Percentiles rank a stretch among this genome's conserved stretches.
These are phyloP conservation scores for Leccinum fibrillosum DNA, from an alignment of 768 basidiomycete species.

Conservation along the genomic window DNA sequence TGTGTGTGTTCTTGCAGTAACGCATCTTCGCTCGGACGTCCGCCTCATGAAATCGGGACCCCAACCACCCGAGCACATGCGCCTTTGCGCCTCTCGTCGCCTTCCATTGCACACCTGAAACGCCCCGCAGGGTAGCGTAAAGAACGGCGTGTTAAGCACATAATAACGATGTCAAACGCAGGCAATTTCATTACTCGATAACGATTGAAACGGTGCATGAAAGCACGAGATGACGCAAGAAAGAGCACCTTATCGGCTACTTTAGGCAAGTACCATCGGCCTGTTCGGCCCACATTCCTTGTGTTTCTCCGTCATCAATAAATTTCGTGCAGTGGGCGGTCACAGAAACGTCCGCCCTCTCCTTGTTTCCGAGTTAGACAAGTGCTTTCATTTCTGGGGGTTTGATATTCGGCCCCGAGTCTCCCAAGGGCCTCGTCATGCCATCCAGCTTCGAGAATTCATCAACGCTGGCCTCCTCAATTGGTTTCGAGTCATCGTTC, in stretches of 20 bases:
- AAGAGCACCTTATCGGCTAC: not conserved
- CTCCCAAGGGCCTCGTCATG: too few relatives aligned
- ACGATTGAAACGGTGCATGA: not conserved
- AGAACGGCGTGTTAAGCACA: constrained; percentile 2
- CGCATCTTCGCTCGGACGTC: not conserved
- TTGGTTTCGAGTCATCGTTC: constrained; percentile 51
- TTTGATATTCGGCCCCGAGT: constrained; percentile 56
- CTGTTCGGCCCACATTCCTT: not conserved
- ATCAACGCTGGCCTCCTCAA: constrained; percentile 46
- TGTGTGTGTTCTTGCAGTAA: not conserved
- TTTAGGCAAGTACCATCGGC: not conserved
- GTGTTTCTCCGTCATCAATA: constrained; percentile 9
- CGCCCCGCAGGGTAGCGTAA: not conserved
- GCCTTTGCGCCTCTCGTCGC: not conserved
- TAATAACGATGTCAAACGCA: not conserved
- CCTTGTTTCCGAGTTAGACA: constrained; percentile 40
- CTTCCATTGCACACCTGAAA: not conserved
- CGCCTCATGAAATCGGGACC: constrained; percentile 10
- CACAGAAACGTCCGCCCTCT: constrained; percentile 3
- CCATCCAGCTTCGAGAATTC: constrained; percentile 44
- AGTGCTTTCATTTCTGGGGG: constrained; percentile 58
- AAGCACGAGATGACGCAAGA: not conserved
- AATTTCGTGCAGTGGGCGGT: too few relatives aligned
- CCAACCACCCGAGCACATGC: constrained; percentile 21
- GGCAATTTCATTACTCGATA: not conserved